Conservation (phyloP, 352 stramenopile species). For the Phytophthora crassamura region DNA sequence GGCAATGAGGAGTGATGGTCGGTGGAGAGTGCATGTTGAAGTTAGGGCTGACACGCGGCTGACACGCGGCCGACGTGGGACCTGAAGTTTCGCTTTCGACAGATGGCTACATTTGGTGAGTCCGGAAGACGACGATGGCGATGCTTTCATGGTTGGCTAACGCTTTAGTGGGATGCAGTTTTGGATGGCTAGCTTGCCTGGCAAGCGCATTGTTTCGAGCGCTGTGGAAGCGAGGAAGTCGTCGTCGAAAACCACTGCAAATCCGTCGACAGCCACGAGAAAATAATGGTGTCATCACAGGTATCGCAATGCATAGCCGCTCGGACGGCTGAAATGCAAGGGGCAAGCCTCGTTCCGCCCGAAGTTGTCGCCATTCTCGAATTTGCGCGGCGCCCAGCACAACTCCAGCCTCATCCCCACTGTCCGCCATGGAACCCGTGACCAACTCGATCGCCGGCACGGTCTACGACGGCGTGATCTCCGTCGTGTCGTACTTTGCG, state of each 20-base stretch:
- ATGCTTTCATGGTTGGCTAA: not conserved
- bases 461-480: slow-evolving; percentile 32
- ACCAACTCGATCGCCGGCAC: slow-evolving; percentile 24
- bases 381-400: slow-evolving; percentile 17
- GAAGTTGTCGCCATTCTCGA: slow-evolving; percentile 11
- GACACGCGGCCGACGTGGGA: not conserved
- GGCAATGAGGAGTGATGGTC: not conserved
- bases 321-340: slow-evolving; percentile 3
- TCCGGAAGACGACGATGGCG: not conserved
- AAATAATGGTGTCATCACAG: no score
- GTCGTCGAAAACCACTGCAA: not conserved
- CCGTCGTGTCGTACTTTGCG: slow-evolving; percentile 32
- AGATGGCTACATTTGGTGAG: slow-evolving; percentile 3
- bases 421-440: slow-evolving; percentile 17
- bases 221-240: no score
- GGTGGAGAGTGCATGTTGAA: slow-evolving; percentile 2
- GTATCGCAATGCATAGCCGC: no score
- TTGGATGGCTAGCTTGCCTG: not conserved
- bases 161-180: not conserved
- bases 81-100: slow-evolving; percentile 3
- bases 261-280: not conserved
- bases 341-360: not conserved
- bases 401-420: not conserved
- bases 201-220: no score
- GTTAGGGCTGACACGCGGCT: no score